phyloP scores from a whole-genome alignment of 2,329 filamentous ascomycete genomes.

The Arthrinium phaeospermum region DNA sequence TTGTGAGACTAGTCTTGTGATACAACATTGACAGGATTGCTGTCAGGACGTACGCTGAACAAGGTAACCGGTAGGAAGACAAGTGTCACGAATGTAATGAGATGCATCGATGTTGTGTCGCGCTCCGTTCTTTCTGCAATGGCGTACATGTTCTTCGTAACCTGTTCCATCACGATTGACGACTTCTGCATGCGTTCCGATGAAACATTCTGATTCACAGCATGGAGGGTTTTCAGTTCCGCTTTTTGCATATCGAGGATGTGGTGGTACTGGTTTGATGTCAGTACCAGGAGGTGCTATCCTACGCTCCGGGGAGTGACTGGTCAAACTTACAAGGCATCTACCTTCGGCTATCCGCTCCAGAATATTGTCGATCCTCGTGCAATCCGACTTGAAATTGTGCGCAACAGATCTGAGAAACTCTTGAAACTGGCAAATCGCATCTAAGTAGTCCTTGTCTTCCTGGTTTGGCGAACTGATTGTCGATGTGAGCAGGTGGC shows the following conservation, averaged over 20 bases:
- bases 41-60: slow-evolving; percentile 22
- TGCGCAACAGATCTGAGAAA: neutral
- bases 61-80: slow-evolving; percentile 27
- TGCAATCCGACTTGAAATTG: neutral
- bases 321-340: neutral
- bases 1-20: too few species aligned
- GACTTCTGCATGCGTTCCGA: slow-evolving; percentile 20
- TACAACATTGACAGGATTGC: neutral
- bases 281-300: too few species aligned
- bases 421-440: neutral
- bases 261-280: neutral
- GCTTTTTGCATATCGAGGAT: slow-evolving; percentile 39
- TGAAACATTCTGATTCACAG: neutral
- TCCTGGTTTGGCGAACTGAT: neutral
- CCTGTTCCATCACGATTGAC: slow-evolving; percentile 23
- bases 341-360: neutral
- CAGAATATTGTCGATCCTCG: neutral
- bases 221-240: slow-evolving; percentile 37
- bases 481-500: neutral
- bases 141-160: slow-evolving; percentile 44
- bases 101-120: slow-evolving; percentile 27
- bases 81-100: slow-evolving; percentile 26
- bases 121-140: slow-evolving; percentile 54
- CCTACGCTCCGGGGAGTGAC: too few species aligned
- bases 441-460: neutral